phyloP scores from a whole-genome alignment of 2,329 filamentous ascomycete genomes.

The Diaporthe caulivora region DNA sequence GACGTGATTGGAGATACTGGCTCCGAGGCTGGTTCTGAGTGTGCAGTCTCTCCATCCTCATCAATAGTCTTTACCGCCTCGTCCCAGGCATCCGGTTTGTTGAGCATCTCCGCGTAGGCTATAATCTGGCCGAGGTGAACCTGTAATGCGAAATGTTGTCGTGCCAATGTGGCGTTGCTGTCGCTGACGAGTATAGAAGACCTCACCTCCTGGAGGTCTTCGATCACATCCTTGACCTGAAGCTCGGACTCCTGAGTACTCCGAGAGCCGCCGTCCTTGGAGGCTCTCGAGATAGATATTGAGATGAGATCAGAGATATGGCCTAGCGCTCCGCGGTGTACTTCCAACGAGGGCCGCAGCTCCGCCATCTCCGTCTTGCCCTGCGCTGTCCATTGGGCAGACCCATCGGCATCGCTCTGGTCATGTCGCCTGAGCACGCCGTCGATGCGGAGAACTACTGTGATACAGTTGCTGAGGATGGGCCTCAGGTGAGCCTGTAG shows the following conservation, averaged over 20 bases:
- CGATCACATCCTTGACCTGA: constrained; percentile 30
- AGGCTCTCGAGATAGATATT: constrained; percentile 30
- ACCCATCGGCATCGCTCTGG: constrained; percentile 26
- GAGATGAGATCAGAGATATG: constrained; percentile 40
- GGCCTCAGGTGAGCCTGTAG: constrained; percentile 41
- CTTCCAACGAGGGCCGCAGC: constrained; percentile 41
- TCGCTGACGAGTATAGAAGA: constrained; percentile 38
- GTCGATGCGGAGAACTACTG: constrained; percentile 39
- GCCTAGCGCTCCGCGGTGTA: constrained; percentile 40
- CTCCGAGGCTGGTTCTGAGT: constrained; percentile 1
- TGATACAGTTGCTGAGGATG: constrained; percentile 42
- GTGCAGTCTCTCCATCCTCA: background rate
- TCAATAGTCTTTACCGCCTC: constrained; percentile 35
- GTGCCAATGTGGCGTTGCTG: constrained; percentile 37
- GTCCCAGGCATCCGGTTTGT: constrained; percentile 30
- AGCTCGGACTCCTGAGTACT: constrained; percentile 28
- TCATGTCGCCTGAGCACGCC: constrained; percentile 37
- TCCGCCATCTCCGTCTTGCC: constrained; percentile 40
- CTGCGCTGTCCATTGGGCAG: constrained; percentile 37
- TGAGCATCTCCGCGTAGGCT: constrained; percentile 31
- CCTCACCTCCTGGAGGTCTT: constrained; percentile 34
- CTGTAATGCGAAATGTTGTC: constrained; percentile 39
- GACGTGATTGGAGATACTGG: constrained; percentile 24
- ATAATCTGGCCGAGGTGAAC: constrained; percentile 38
- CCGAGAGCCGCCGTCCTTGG: constrained; percentile 27